Percentiles rank a stretch among this genome's conserved stretches.
Evolutionary conservation across 306 rosid species (phyloP).

Genomic region (Abrus pulchellus): DNA sequence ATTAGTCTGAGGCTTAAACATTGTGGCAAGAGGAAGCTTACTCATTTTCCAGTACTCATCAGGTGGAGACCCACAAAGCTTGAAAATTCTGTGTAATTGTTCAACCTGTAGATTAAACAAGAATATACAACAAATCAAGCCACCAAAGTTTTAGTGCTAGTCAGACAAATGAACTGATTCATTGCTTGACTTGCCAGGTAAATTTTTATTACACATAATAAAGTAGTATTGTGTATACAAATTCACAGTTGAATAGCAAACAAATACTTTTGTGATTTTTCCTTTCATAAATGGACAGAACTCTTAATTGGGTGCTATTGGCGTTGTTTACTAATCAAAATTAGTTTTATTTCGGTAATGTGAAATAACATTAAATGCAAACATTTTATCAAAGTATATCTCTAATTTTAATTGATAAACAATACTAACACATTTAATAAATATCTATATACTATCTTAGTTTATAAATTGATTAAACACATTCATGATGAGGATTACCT

Average conservation of each 20-base stretch:
- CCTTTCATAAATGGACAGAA: no score
- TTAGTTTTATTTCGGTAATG: no score
- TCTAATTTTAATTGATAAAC: no score
- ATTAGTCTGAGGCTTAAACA: slow-evolving; percentile 85
- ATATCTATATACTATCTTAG: no score
- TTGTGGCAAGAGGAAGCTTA: slow-evolving; percentile 93
- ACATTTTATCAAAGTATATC: no score
- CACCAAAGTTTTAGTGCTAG: slow-evolving; percentile 26
- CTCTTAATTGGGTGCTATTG: no score
- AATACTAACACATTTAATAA: no score
- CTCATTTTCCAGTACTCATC: slow-evolving; percentile 85
- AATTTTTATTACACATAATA: not conserved
- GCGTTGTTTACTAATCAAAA: no score
- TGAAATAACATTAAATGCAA: no score
- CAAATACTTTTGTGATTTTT: no score
- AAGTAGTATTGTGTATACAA: no score
- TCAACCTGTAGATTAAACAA: slow-evolving; percentile 72
- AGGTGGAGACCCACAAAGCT: slow-evolving; percentile 95
- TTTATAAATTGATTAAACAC: not conserved
- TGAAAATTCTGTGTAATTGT: slow-evolving; percentile 93
- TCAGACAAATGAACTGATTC: slow-evolving; percentile 39
- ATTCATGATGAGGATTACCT: slow-evolving; percentile 61
- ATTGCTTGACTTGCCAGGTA: not conserved
- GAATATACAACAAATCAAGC: slow-evolving; percentile 29
- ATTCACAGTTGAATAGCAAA: no score